Conservation (phyloP, 441 rosid species). For the Capsella rubella region DNA sequence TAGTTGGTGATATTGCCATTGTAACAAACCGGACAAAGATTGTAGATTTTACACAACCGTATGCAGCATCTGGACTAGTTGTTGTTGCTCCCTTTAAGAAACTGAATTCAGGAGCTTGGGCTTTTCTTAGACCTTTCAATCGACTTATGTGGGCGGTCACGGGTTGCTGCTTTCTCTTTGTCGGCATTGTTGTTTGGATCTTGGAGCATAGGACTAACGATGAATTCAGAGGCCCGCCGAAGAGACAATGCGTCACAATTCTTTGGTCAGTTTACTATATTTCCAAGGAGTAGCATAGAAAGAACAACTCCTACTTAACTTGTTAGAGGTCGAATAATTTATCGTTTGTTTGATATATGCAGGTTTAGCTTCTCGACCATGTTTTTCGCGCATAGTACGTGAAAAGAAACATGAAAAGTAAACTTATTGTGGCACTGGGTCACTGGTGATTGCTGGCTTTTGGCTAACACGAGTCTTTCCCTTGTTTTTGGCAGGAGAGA, state of each 20-base stretch:
- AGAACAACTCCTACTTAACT: not conserved
- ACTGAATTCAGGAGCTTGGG: slow-evolving; percentile 83
- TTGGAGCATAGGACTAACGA: slow-evolving; percentile 91
- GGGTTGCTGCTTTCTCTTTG: slow-evolving; percentile 60
- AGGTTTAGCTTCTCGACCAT: slow-evolving; percentile 97
- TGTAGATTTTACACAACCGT: slow-evolving; percentile 93
- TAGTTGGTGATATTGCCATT: slow-evolving; percentile 86
- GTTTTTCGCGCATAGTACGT: slow-evolving; percentile 91
- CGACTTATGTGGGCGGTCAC: slow-evolving; percentile 77
- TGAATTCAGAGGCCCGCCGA: slow-evolving; percentile 93
- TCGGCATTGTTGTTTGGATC: slow-evolving; percentile 90
- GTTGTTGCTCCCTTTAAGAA: slow-evolving; percentile 80
- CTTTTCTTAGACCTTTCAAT: slow-evolving; percentile 83
- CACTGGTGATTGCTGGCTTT: slow-evolving; percentile 3
- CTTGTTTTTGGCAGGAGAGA: slow-evolving; percentile 71
- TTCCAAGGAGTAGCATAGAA: not conserved
- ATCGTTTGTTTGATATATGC: slow-evolving; percentile 49
- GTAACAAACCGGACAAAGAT: slow-evolving; percentile 80
- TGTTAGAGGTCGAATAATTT: too few species aligned
- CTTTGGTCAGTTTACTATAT: slow-evolving; percentile 68
- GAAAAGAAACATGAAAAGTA: slow-evolving; percentile 21
- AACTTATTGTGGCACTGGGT: slow-evolving; percentile 12
- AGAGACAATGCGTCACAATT: slow-evolving; percentile 70
- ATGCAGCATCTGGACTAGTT: slow-evolving; percentile 82
- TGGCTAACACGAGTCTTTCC: slow-evolving; percentile 34